Evolutionary conservation across 768 basidiomycete genomes (phyloP), one percentile per base, ranked within the genome.

Genomic region (Cyclocybe aegerita): DNA sequence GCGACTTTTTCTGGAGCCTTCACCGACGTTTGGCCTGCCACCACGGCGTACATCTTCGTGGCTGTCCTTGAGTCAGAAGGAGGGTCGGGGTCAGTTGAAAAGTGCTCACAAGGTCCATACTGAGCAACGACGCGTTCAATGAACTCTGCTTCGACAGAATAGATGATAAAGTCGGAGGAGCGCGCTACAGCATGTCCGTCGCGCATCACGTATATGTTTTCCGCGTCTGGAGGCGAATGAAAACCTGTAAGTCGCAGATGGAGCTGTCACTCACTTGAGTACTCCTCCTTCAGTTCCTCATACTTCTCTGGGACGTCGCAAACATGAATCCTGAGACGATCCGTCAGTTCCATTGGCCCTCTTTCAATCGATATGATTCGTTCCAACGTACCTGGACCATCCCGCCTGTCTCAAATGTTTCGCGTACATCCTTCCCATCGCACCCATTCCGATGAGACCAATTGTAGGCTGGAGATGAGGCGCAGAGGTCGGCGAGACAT

Each of bases 341-440:
- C 46, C 41, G 50, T 52, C 23, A 39, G 34, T 31, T 39, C 48
- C 40, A 52, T 43, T 52, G 41, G 32, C 17, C 14, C 12, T 33
- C 17, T 23, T 41, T 9, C 33, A 36, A 43, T 35, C 23, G 17
- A 31, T 37, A 34, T 34, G 16, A n/a, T 17, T 16, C 38, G 4
- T 15, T 7, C 14, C 40, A 56, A 55, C 63, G 46, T 54, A 93
- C 95, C 83, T 88, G 68, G 85, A 81, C 86, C 92, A 93, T 1
- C 96, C 94, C 8, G 86, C 93, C 5, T 75, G 73, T 9, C 85
- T 80, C 17, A 99, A 74, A n/a, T 74, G 65, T 12, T 76, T 78
- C 0, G 93, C 93, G 65, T 98, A 98, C 93, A 98, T 93, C 62
- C 74, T 76, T 2, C 96, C 96, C 96, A 98, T 98, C 43, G 90